Evolutionary conservation across 306 rosid species (phyloP).

Genomic region (Lagenaria siceraria): DNA sequence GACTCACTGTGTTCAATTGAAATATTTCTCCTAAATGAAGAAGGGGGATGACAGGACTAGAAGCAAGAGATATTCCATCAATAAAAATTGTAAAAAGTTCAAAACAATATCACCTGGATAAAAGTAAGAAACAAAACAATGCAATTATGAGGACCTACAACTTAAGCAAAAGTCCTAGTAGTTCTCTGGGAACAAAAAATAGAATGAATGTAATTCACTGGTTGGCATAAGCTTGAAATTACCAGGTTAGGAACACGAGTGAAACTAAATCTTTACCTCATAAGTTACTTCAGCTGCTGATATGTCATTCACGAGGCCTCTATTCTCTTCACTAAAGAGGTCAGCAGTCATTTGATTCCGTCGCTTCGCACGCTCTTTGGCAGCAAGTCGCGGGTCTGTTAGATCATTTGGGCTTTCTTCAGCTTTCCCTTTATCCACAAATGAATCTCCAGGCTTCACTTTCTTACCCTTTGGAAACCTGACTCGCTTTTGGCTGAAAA

Average conservation of each 20-base stretch:
- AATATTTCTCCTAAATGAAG: background rate
- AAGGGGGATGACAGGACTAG: background rate
- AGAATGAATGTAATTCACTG: background rate
- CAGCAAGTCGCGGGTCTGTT: constrained; percentile 37
- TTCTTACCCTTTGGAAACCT: constrained; percentile 92
- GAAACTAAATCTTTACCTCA: constrained; percentile 29
- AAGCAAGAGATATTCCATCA: background rate
- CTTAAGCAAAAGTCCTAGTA: background rate
- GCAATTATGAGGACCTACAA: background rate
- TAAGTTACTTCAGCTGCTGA: constrained; percentile 50
- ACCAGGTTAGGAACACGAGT: background rate
- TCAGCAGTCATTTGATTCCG: constrained; percentile 46
- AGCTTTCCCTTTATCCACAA: constrained; percentile 17
- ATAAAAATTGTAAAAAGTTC: background rate
- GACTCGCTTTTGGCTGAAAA: constrained; percentile 30
- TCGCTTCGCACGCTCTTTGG: constrained; percentile 51
- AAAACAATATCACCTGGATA: background rate
- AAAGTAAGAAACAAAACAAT: background rate
- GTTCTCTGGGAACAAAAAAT: background rate
- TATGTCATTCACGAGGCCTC: constrained; percentile 25
- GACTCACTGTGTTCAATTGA: background rate
- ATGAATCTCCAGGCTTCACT: constrained; percentile 41
- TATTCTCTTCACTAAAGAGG: constrained; percentile 33
- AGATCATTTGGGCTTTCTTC: constrained; percentile 18
- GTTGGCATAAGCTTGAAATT: background rate